Evolutionary conservation across 1,139 yeast genomes (phyloP).

Genomic region (Kodamaea ohmeri): DNA sequence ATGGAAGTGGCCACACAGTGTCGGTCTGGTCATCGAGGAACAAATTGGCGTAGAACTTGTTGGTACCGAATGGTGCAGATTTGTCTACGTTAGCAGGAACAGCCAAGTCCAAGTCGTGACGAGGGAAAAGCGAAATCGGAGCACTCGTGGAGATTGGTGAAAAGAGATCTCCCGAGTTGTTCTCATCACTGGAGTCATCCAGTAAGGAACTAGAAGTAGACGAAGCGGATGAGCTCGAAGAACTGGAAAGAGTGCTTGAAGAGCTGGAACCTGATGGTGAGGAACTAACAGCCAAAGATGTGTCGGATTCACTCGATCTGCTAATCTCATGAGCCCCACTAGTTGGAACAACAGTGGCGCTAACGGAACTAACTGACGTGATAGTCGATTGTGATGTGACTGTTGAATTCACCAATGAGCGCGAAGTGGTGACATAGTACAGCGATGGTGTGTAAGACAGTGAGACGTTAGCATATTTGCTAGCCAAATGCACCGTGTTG

Average conservation of each 20-base stretch:
- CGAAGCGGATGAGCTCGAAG: not conserved
- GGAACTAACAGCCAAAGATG: no score
- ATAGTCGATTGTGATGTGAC: no score
- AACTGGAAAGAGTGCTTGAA: no score
- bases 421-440: slow-evolving; percentile 1
- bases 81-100: slow-evolving; percentile 48
- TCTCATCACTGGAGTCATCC: slow-evolving; percentile 9
- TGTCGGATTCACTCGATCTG: no score
- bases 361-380: no score
- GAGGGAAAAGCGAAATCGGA: slow-evolving; percentile 50
- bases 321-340: not conserved
- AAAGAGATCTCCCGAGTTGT: slow-evolving; percentile 35
- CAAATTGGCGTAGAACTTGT: slow-evolving; percentile 81
- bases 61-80: slow-evolving; percentile 62
- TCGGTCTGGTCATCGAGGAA: slow-evolving; percentile 62
- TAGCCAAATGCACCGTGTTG: not conserved
- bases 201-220: slow-evolving; percentile 2
- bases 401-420: slow-evolving; percentile 1
- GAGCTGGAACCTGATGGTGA: no score
- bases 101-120: slow-evolving; percentile 49
- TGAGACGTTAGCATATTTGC: not conserved
- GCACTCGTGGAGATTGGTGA: slow-evolving; percentile 44
- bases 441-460: not conserved
- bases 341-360: slow-evolving; percentile 6
- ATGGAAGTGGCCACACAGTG: slow-evolving; percentile 80